These are phyloP conservation scores for Haplosporangium sp. DNA, from an alignment of 371 early-diverging fungal genomes.

Conservation along the genomic window DNA sequence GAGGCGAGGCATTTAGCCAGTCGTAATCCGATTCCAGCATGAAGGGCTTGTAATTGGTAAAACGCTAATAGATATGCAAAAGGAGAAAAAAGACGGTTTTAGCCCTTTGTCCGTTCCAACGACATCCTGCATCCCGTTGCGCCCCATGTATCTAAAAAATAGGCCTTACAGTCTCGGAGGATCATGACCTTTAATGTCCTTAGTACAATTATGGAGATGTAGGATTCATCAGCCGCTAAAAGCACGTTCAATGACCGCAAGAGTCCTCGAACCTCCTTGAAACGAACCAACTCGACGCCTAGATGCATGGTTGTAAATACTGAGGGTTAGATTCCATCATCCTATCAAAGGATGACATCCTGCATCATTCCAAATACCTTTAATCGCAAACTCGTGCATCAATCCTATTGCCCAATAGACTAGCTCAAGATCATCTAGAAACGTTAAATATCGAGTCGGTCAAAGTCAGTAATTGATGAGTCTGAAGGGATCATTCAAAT, in stretches of 20 bases:
- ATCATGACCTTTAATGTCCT: constrained; percentile 80
- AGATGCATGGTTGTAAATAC: too few species aligned
- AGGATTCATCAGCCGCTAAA: constrained; percentile 70
- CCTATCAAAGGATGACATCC: background rate
- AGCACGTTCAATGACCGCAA: constrained; percentile 67
- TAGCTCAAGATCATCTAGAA: constrained; percentile 79
- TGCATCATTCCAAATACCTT: constrained; percentile 53
- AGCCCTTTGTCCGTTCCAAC: too few species aligned
- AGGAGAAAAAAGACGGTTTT: background rate
- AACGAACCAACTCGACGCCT: constrained; percentile 68
- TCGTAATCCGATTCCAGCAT: constrained; percentile 68
- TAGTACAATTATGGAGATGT: constrained; percentile 78
- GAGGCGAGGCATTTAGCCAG: constrained; percentile 72
- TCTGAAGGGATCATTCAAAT: background rate
- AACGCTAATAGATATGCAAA: constrained; percentile 24
- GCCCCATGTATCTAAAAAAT: too few species aligned
- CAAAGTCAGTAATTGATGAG: background rate
- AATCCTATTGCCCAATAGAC: constrained; percentile 86
- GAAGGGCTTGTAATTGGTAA: constrained; percentile 69
- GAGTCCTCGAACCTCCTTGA: constrained; percentile 71
- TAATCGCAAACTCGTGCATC: constrained; percentile 83
- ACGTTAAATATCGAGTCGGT: too few species aligned
- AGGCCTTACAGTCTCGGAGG: constrained; percentile 66
- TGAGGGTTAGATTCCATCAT: background rate
- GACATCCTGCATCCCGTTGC: background rate